These are phyloP conservation scores for Fusarium palustre DNA, from an alignment of 2,329 filamentous ascomycete species.

Conservation along the genomic window DNA sequence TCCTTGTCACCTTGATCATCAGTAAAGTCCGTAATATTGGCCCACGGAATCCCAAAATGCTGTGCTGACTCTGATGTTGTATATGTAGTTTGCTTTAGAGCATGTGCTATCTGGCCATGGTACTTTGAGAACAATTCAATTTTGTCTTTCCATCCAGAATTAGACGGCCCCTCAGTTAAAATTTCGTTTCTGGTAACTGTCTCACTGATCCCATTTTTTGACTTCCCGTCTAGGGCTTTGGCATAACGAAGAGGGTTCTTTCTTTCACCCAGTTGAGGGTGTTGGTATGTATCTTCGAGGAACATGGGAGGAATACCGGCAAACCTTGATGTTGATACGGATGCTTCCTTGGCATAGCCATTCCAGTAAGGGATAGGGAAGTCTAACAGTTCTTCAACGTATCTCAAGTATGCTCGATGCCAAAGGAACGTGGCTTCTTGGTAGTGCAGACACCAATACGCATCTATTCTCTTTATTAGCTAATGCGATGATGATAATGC, in stretches of 20 bases:
- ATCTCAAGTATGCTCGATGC: conserved; percentile 2
- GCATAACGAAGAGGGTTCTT: background rate
- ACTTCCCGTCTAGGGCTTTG: background rate
- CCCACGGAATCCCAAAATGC: background rate
- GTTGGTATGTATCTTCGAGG: background rate
- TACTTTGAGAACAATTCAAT: background rate
- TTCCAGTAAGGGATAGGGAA: background rate
- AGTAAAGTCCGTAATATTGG: background rate
- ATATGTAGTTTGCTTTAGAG: background rate
- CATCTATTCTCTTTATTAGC: background rate
- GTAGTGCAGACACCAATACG: background rate
- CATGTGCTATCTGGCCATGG: background rate
- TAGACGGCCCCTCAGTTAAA: background rate
- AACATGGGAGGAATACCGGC: background rate
- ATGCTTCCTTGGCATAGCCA: background rate
- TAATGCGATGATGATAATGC: background rate
- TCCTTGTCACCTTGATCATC: background rate
- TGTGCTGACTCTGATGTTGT: background rate
- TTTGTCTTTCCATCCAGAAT: background rate
- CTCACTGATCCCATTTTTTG: background rate
- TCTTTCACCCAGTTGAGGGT: background rate
- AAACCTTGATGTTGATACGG: background rate
- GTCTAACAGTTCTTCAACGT: background rate
- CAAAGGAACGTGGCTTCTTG: background rate
- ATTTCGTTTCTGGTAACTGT: background rate